A percentile compares a stretch with the other conserved stretches of the same genome.
phyloP scores from a whole-genome alignment of 306 rosid genomes.

The Castanea mollissima region DNA sequence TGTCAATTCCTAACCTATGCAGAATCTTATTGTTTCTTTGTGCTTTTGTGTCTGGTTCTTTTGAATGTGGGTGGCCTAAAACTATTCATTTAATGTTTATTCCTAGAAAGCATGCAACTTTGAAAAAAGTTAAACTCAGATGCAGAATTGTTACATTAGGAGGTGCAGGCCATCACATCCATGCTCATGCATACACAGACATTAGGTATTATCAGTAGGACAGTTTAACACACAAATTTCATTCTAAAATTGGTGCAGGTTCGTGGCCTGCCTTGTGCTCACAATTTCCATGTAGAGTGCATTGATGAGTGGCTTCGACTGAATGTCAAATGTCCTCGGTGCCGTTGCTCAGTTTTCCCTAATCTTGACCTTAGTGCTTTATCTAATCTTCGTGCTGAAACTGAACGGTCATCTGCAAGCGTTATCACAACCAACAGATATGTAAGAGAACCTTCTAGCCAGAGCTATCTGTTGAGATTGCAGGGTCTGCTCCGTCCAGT shows the following conservation, averaged over 20 bases:
- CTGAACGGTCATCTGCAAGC: slow-evolving; percentile 67
- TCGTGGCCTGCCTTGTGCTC: slow-evolving; percentile 97
- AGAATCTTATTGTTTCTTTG: not conserved
- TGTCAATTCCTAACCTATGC: not conserved
- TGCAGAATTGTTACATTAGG: not conserved
- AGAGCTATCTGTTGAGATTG: slow-evolving; percentile 78
- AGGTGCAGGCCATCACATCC: not conserved
- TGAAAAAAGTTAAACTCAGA: not conserved
- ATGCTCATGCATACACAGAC: not conserved
- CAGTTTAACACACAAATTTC: slow-evolving; percentile 21
- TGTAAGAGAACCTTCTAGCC: slow-evolving; percentile 74
- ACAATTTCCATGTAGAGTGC: slow-evolving; percentile 96
- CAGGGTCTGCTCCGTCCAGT: slow-evolving; percentile 79
- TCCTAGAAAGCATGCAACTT: slow-evolving; percentile 6
- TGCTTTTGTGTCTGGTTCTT: slow-evolving; percentile 5
- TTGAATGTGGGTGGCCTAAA: not conserved
- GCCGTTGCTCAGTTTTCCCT: slow-evolving; percentile 98
- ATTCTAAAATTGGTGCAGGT: slow-evolving; percentile 58
- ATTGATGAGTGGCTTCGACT: slow-evolving; percentile 99
- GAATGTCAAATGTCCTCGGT: slow-evolving; percentile 97
- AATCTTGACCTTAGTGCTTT: slow-evolving; percentile 99
- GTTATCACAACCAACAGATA: slow-evolving; percentile 70
- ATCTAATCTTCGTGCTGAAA: slow-evolving; percentile 81
- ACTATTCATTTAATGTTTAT: not conserved
- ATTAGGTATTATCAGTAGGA: not conserved